phyloP scores from a whole-genome alignment of 1,139 yeast genomes.

The Martiniozyma asiatica region DNA sequence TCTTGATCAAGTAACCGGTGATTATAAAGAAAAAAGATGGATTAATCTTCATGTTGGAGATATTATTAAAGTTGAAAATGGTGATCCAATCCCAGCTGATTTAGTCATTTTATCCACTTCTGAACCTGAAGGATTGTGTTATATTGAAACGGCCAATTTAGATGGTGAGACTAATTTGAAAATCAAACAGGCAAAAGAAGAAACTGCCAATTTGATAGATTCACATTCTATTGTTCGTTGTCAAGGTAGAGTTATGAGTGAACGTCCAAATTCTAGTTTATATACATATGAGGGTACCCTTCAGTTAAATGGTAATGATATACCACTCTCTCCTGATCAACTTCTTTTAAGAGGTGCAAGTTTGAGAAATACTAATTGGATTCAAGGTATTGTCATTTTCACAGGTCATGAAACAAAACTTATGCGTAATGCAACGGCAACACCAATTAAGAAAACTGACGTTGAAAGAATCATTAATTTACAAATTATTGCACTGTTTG shows the following conservation, averaged over 20 bases:
- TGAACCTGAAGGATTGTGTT: conserved; percentile 96
- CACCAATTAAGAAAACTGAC: conserved; percentile 94
- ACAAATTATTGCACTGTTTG: conserved; percentile 81
- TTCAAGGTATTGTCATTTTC: conserved; percentile 84
- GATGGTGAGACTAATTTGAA: conserved; percentile 97
- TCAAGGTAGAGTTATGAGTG: conserved; percentile 57
- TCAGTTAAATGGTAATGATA: conserved; percentile 40
- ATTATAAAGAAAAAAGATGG: conserved; percentile 66
- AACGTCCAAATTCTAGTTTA: conserved; percentile 87
- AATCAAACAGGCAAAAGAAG: conserved; percentile 77
- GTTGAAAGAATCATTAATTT: conserved; percentile 91
- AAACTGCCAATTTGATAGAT: conserved; percentile 64
- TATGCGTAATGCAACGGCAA: conserved; percentile 97
- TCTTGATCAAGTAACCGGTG: conserved; percentile 47
- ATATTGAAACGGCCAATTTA: conserved; percentile 91
- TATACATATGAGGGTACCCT: conserved; percentile 93
- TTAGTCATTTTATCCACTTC: conserved; percentile 74
- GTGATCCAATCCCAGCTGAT: conserved; percentile 94
- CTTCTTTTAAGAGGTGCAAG: conserved; percentile 90
- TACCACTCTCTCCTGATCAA: conserved; percentile 84
- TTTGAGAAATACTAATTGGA: conserved; percentile 88
- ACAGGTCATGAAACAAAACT: conserved; percentile 98
- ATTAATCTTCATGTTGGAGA: conserved; percentile 86
- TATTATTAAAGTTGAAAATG: conserved; percentile 71
- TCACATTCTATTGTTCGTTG: conserved; percentile 47